Base-by-base conservation (phyloP, 2,329 filamentous ascomycete species). In the Exophiala spinifera region DNA sequence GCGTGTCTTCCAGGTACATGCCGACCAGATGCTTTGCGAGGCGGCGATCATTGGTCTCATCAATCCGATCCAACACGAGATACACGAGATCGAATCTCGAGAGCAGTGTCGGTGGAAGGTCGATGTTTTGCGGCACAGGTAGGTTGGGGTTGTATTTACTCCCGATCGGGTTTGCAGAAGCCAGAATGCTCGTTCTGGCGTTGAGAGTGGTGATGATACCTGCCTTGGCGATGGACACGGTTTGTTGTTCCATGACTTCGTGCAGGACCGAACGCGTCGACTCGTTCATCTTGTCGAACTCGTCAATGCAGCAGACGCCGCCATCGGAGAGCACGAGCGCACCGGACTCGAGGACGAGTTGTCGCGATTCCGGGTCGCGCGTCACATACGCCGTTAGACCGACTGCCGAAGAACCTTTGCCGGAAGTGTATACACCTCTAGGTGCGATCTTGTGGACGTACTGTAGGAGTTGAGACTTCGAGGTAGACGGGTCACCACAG, bases 371-470 rank as follows among this genome's bases (percentile, higher is more conserved):
- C 0, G 86, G 86, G 62, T 89, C 86, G 51, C 86, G 82, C 43
- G 86, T 89, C 43, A 89, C 82, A 64, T 89, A 89, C n/a, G 86
- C 86, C 13, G 86, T 89, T 36, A 89, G 75, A 80, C 86, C 86
- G 33, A 89, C 86, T 8, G 86, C 86, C 1, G 86, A 89, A 3
- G 85, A 88, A 55, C 86, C 86, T 66, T 89, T 89, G 57, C 86
- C 86, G 59, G 84, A 88, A 14, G 86, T 89, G 69, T 89, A 89
- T 4, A 89, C 83, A 69, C 86, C 86, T 55, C 94, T 87, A 36
- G 94, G 94, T 3, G 94, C 94, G 66, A 99, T 99, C 74, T 95
- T 95, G 80, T 99, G 92, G 21, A 99, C 87, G 67, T 99, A 99
- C 59, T 90, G 82, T 23, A 99, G 80, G 52, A 99, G 77, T 72